Evolutionary conservation across 2,329 filamentous ascomycete genomes (phyloP).

Genomic region (Colletotrichum gloeosporioides): DNA sequence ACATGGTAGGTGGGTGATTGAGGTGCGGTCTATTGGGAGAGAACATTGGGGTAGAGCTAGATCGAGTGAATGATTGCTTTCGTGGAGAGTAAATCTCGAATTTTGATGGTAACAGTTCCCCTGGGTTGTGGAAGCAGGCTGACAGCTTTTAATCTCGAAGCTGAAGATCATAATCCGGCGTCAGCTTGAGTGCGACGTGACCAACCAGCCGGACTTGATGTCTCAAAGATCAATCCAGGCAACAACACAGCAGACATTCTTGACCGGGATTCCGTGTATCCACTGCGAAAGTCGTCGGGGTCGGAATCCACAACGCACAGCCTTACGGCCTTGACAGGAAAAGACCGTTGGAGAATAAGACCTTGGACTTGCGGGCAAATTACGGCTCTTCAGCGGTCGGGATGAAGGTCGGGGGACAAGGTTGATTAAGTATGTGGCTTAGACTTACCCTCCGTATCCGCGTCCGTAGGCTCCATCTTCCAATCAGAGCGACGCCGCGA

Average conservation of each 20-base stretch:
- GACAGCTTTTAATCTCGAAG: background rate
- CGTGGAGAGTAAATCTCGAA: background rate
- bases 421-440: background rate
- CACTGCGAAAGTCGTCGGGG: background rate
- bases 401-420: background rate
- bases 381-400: constrained; percentile 24
- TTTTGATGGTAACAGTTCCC: background rate
- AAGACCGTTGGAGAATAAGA: background rate
- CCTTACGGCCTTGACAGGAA: background rate
- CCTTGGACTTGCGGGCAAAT: background rate
- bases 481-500: background rate
- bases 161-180: background rate
- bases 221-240: background rate
- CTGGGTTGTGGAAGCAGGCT: background rate
- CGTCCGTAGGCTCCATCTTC: constrained; percentile 3
- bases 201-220: background rate
- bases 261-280: background rate
- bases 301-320: background rate
- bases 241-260: background rate
- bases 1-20: background rate
- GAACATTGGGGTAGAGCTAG: background rate
- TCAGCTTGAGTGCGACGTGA: background rate
- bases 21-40: background rate
- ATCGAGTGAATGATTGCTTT: background rate
- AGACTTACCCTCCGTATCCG: background rate